These are phyloP conservation scores for Mortierella sp. DNA, from an alignment of 371 early-diverging fungal genomes.

Conservation along the genomic window DNA sequence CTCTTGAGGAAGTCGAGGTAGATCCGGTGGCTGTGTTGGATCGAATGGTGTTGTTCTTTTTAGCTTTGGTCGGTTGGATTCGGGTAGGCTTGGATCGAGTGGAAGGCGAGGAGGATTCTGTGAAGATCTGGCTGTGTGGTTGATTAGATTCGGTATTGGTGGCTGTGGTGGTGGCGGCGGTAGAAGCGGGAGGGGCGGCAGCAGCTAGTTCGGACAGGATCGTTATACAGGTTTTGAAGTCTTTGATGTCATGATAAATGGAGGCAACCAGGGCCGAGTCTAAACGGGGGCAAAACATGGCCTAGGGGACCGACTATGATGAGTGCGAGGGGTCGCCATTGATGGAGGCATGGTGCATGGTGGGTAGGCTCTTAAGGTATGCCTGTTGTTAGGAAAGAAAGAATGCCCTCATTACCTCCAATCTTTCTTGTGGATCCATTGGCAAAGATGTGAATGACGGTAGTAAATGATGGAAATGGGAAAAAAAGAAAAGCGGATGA, in stretches of 20 bases:
- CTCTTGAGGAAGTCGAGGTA: neutral
- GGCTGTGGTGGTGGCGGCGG: neutral
- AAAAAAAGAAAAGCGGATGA: neutral
- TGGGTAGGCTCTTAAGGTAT: too few relatives aligned
- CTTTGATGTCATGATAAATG: slow-evolving; percentile 37
- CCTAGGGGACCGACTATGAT: slow-evolving; percentile 20
- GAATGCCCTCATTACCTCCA: slow-evolving; percentile 31
- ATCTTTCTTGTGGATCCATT: slow-evolving; percentile 50
- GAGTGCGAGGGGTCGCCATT: too few relatives aligned
- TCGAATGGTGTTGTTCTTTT: neutral
- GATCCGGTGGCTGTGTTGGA: neutral
- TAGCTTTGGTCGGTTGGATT: too few relatives aligned
- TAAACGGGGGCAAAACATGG: slow-evolving; percentile 52
- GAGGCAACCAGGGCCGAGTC: slow-evolving; percentile 51
- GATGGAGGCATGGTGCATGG: neutral
- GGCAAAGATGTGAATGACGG: neutral
- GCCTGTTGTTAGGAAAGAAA: too few relatives aligned
- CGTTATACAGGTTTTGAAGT: slow-evolving; percentile 40
- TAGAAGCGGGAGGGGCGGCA: slow-evolving; percentile 6
- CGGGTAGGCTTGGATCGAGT: too few relatives aligned
- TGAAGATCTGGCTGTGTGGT: neutral
- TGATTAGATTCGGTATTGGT: neutral
- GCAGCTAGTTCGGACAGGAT: slow-evolving; percentile 40
- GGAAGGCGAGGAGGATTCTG: neutral
- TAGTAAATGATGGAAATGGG: neutral